Base-by-base conservation (phyloP, 1,284 basidiomycete species). In the Mycosarcoma maydis region DNA sequence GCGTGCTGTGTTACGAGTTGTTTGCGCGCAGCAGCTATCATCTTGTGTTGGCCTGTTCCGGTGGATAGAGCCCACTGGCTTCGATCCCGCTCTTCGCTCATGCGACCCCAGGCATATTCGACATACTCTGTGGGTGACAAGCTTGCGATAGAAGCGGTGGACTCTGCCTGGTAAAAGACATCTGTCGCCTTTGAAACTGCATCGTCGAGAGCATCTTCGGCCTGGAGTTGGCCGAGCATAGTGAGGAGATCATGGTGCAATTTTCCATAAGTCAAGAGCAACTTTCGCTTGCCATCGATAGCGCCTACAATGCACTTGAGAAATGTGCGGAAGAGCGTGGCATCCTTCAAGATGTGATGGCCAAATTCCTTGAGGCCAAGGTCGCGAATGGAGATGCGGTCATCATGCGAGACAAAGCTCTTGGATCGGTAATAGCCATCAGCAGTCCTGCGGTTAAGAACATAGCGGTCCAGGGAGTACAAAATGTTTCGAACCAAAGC, bases 361-460 rank as follows among this genome's bases (percentile, higher is more conserved):
- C 59, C 71, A 34, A 76, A 73, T 13, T 69, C 54, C 34, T 75
- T 73, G 20, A 76, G 52, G 36, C 62, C 57, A 8, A 78, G 64
- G 3, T 77, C 65, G 57, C 61, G 62, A 23, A 70, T 59, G 27
- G 55, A 42, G 17, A 64, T 49, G 16, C 33, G 53, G 16, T 34
- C 23, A 11, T 16, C 24, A 10, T 54, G 42, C 9, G 43, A 26
- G n/a, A 17, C 47, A 23, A 11, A 40, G 23, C 16, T 24, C 17
- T 27, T 11, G 13, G 13, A 27, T 9, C 36, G 17, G 32, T 44
- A 22, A 20, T 27, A 19, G 10, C 6, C 33, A 4, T 29, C 20
- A 9, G 33, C 17, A 16, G 46, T 6, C 26, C 14, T 29, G 6
- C 43, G 30, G 24, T 49, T 27, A 14, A 58, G 38, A 29, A 57